Percentiles rank a stretch among this genome's conserved stretches.
Evolutionary conservation across 2,329 filamentous ascomycete species (phyloP).

Genomic region (Canariomyces notabilis): DNA sequence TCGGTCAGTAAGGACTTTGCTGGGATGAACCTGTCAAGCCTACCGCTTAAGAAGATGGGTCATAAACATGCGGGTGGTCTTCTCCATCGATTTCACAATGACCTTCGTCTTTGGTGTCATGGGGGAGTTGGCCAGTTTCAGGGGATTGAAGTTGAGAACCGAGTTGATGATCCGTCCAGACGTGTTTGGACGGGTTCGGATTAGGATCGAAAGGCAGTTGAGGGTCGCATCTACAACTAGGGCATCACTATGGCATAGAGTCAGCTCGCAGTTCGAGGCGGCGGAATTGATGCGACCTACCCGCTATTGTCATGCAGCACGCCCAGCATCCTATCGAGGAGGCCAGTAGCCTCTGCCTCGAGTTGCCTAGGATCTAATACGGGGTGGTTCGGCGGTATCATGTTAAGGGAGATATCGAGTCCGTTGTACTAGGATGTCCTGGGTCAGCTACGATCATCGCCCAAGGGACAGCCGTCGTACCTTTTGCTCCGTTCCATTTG

Average conservation of each 20-base stretch:
- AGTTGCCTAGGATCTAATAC: slow-evolving; percentile 73
- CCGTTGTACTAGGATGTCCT: slow-evolving; percentile 54
- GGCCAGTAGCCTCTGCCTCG: slow-evolving; percentile 86
- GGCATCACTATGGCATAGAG: slow-evolving; percentile 61
- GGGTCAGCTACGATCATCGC: slow-evolving; percentile 11
- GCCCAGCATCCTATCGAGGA: slow-evolving; percentile 81
- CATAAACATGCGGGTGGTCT: slow-evolving; percentile 79
- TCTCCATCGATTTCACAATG: slow-evolving; percentile 87
- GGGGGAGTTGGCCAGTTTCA: slow-evolving; percentile 71
- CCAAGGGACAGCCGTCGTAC: slow-evolving; percentile 38
- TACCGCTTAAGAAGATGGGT: slow-evolving; percentile 78
- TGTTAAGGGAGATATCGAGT: slow-evolving; percentile 78
- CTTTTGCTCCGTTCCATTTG: slow-evolving; percentile 72
- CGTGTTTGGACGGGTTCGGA: slow-evolving; percentile 74
- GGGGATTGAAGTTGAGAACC: slow-evolving; percentile 85
- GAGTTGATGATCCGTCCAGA: slow-evolving; percentile 81
- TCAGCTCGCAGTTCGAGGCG: background rate
- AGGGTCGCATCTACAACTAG: slow-evolving; percentile 85
- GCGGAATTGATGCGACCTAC: slow-evolving; percentile 44
- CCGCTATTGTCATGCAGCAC: slow-evolving; percentile 82
- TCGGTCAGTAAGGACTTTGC: slow-evolving; percentile 25
- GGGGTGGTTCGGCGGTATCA: slow-evolving; percentile 78
- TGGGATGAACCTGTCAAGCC: slow-evolving; percentile 16
- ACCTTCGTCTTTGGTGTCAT: slow-evolving; percentile 77
- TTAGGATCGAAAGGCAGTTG: slow-evolving; percentile 78